Base-by-base conservation (phyloP, 2,329 filamentous ascomycete genomes). In the Volutella citrinella region DNA sequence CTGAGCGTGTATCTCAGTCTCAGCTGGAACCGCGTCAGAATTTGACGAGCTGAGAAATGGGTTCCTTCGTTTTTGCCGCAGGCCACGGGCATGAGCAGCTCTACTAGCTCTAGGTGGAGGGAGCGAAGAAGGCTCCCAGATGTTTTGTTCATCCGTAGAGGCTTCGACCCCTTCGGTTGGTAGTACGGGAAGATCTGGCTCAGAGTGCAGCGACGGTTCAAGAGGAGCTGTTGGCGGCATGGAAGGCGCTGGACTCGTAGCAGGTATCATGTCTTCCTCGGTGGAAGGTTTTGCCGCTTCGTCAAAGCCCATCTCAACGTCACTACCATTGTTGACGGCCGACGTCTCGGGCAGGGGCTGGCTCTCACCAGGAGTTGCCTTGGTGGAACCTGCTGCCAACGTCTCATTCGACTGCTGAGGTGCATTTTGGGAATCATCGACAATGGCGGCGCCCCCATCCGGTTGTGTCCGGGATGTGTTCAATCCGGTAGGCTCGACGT, bases 181-280 rank as follows among this genome's bases (percentile, higher is more conserved):
- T 4, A 61, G 36, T 40, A 57, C 26, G 35, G 65, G 44, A 44
- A 66, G 22, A 16, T 68, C 64, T 9, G 60, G 53, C 15, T 62
- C 61, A 4, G 55, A 50, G 6, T 46, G 49, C 6, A 36, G 36
- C 1, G 36, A 34, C 6, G 35, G 30, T 10, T 49, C 51, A 10
- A 36, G 40, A 7, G 40, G 48, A 16, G 35, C 36, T 5, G 49
- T 51, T 10, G 45, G 45, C n/a, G 58, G 46, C 5, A 59, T 40
- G 6, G 57, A 54, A 20, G 51, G 47, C 3, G 55, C 42, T n/a
- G 61, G 61, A 21, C 61, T 65, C 17, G 61, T 65, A 27, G 61
- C 61, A 2, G 61, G 61, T 36, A 65, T 65, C 47, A 55, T 59
- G n/a, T 63, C 59, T 26, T 61, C 60, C 4, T 60, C 57, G 3